These are phyloP conservation scores for Albophoma yamanashiensis DNA, from an alignment of 2,329 filamentous ascomycete species.

Conservation along the genomic window DNA sequence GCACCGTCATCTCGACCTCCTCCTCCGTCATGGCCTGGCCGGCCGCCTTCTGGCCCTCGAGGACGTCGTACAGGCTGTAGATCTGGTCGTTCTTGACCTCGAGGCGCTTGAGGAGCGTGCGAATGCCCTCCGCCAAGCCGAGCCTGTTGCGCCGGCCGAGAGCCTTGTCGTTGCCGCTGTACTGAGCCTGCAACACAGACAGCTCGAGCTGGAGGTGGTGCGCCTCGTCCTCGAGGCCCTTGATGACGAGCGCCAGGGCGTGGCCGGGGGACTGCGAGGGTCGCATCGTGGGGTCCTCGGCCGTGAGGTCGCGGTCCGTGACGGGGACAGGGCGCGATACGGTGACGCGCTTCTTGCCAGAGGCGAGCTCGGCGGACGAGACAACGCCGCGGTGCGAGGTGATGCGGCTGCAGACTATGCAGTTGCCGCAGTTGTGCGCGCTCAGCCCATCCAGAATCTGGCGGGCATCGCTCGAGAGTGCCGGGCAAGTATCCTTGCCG, in stretches of 20 bases:
- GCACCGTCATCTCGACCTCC: constrained; percentile 53
- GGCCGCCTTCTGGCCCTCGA: constrained; percentile 64
- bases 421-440: constrained; percentile 45
- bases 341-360: constrained; percentile 47
- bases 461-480: constrained; percentile 40
- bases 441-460: constrained; percentile 42
- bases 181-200: constrained; percentile 47
- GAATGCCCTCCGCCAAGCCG: constrained; percentile 48
- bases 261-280: constrained; percentile 58
- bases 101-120: constrained; percentile 49
- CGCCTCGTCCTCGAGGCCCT: constrained; percentile 70
- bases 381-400: constrained; percentile 29
- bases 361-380: constrained; percentile 24
- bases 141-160: constrained; percentile 55
- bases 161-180: constrained; percentile 56
- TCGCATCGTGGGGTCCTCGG: constrained; percentile 47
- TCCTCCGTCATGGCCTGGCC: constrained; percentile 53
- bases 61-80: constrained; percentile 72
- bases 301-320: constrained; percentile 43
- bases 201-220: constrained; percentile 64
- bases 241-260: constrained; percentile 74
- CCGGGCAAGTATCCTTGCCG: constrained; percentile 25
- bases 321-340: constrained; percentile 56
- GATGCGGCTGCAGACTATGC: constrained; percentile 46
- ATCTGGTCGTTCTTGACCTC: constrained; percentile 71